Conservation (phyloP, 805 yeast species). For the Candida qinlingensis region DNA sequence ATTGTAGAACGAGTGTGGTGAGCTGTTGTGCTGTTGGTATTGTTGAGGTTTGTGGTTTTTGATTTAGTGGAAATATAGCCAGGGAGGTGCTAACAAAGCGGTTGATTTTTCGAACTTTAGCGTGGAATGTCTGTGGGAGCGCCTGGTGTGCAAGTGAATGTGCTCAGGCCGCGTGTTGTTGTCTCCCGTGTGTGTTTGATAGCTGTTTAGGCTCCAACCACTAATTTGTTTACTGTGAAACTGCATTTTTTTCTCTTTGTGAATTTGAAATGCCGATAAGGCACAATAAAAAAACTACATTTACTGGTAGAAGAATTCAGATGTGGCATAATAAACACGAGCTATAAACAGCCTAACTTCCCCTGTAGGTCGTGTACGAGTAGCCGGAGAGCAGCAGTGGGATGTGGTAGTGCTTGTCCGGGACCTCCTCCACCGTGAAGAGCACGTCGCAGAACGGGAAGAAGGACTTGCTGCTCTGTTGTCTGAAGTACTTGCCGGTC, state of each 20-base stretch:
- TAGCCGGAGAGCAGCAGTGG: slow-evolving; percentile 81
- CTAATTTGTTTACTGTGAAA: not conserved
- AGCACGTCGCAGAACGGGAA: slow-evolving; percentile 85
- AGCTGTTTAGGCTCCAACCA: not conserved
- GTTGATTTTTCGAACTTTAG: too few relatives aligned
- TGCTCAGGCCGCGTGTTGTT: too few relatives aligned
- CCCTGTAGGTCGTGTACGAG: slow-evolving; percentile 89
- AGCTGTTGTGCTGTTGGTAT: not conserved
- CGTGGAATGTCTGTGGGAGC: too few relatives aligned
- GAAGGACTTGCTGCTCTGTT: slow-evolving; percentile 45
- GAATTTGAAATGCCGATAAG: not conserved
- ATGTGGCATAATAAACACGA: not conserved
- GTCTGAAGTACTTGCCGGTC: slow-evolving; percentile 59
- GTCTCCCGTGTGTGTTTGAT: not conserved
- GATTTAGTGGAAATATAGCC: too few relatives aligned
- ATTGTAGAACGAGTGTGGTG: not conserved
- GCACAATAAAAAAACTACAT: not conserved
- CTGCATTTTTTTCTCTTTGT: not conserved
- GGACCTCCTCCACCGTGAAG: slow-evolving; percentile 61
- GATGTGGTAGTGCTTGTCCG: slow-evolving; percentile 82
- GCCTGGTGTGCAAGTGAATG: too few relatives aligned
- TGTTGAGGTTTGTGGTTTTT: not conserved
- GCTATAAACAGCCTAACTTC: slow-evolving; percentile 27
- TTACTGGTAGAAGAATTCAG: not conserved
- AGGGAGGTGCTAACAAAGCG: too few relatives aligned